A percentile compares a stretch with the other conserved stretches of the same genome.
Conservation (phyloP, 495 filamentous ascomycete genomes). For the Talaromyces stipitatus region DNA sequence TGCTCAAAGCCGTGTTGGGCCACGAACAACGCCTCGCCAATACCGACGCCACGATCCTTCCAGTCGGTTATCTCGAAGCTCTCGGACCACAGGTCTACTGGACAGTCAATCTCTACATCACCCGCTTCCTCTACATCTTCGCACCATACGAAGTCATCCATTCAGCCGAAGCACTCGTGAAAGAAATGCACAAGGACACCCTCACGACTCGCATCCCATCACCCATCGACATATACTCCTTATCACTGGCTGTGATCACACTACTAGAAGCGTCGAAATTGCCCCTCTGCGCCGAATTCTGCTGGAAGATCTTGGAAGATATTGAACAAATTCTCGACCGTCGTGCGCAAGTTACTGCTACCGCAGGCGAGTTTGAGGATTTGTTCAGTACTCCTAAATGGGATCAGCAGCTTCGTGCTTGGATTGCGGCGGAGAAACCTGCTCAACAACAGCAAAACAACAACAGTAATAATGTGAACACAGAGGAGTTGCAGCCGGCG, state of each 20-base stretch:
- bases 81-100: conserved; percentile 66
- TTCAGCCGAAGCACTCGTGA: conserved; percentile 51
- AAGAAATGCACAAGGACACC: conserved; percentile 47
- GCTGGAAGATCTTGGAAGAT: conserved; percentile 37
- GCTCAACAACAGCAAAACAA: not conserved
- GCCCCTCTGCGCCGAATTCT: conserved; percentile 31
- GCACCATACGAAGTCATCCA: conserved; percentile 54
- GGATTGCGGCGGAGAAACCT: conserved; percentile 22
- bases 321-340: conserved; percentile 39
- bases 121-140: conserved; percentile 47
- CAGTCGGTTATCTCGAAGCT: conserved; percentile 24
- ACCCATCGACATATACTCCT: conserved; percentile 68
- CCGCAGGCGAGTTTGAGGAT: conserved; percentile 25
- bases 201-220: conserved; percentile 28
- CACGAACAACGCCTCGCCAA: conserved; percentile 3
- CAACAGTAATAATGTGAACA: not conserved
- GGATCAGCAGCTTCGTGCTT: conserved; percentile 40
- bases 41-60: not conserved
- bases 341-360: conserved; percentile 20
- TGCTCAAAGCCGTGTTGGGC: not conserved
- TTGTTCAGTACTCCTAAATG: conserved; percentile 34
- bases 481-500: no score
- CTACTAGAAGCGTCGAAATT: conserved; percentile 57
- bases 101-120: conserved; percentile 59
- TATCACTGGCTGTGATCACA: conserved; percentile 57